These are phyloP conservation scores for Didymella arachidicola DNA, from an alignment of 2,329 filamentous ascomycete species.

Conservation along the genomic window DNA sequence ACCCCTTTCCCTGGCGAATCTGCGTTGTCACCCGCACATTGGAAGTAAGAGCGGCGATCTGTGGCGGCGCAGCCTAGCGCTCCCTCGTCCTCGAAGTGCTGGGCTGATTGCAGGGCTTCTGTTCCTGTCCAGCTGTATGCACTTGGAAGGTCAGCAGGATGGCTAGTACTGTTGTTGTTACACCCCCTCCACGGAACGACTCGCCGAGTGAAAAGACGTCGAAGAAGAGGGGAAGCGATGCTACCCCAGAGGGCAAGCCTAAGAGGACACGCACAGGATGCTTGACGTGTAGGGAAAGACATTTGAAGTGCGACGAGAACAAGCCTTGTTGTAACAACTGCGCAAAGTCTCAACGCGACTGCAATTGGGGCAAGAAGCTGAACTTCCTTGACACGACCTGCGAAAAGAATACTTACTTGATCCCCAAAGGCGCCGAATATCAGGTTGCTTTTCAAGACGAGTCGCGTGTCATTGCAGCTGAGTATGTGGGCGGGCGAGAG, in stretches of 20 bases:
- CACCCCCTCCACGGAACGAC: conserved; percentile 32
- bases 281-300: conserved; percentile 85
- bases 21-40: not conserved
- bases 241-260: conserved; percentile 64
- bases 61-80: conserved; percentile 3
- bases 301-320: conserved; percentile 89
- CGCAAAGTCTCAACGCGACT: conserved; percentile 83
- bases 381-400: conserved; percentile 91
- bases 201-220: conserved; percentile 31
- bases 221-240: conserved; percentile 35
- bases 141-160: conserved; percentile 21
- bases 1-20: not conserved
- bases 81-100: conserved; percentile 4
- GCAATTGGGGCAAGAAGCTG: conserved; percentile 83
- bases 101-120: conserved; percentile 1
- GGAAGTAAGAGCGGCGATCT: not conserved
- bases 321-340: conserved; percentile 76
- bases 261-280: conserved; percentile 90
- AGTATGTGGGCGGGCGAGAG: conserved; percentile 81
- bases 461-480: conserved; percentile 86
- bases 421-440: conserved; percentile 63
- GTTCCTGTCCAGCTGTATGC: conserved; percentile 15
- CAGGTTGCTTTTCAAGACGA: conserved; percentile 84
- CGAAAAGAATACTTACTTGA: conserved; percentile 67
- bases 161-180: conserved; percentile 30